Base-by-base conservation (phyloP, 148 eudicot genomes). In the Tetragonia tetragonoides region DNA sequence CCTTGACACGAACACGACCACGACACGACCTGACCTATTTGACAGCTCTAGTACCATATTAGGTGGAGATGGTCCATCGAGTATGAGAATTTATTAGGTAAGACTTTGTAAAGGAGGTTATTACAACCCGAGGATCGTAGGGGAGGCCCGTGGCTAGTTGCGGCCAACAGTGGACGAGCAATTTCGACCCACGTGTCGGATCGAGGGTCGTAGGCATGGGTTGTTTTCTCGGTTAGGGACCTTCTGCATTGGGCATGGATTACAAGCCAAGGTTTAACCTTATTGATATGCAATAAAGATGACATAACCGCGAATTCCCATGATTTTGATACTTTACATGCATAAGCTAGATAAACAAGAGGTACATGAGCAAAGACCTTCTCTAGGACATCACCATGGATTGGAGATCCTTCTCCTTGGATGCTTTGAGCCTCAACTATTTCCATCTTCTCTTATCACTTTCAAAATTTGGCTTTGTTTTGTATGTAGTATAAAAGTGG, bases 161-260 rank as follows among this genome's bases (percentile, higher is more conserved):
- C 37, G 7, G 21, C 8, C 3, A 8, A 37, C 3, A 41, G 10
- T 54, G 83, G 77, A 0, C 40, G 77, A 1, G 44, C 7, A 14
- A 90, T 60, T 8, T 78, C 62, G 37, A 88, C 46, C 98, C 98
- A 93, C 1, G 49, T 11, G 38, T 73, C 23, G 1, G 94, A 86
- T 10, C 92, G 78, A 0, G 94, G 98, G 6, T 93, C 97, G 64
- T 87, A 93, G 4, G 88, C 94, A 44, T 76, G 82, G 1, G 85
- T 72, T 28, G 84, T 71, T 54, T 70, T 77, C 6, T 66, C 10
- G 69, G 60, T 10, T 74, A 79, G 10, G 47, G 75, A 78, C 28
- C 1, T 40, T 5, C 70, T 77, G 38, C 53, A 63, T 44, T 89
- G 93, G 10, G 80, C 74, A 66, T 93, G 90, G 53, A 88, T 71